These are phyloP conservation scores for Rhizopogon roseolus DNA, from an alignment of 768 basidiomycete genomes.

Conservation along the genomic window DNA sequence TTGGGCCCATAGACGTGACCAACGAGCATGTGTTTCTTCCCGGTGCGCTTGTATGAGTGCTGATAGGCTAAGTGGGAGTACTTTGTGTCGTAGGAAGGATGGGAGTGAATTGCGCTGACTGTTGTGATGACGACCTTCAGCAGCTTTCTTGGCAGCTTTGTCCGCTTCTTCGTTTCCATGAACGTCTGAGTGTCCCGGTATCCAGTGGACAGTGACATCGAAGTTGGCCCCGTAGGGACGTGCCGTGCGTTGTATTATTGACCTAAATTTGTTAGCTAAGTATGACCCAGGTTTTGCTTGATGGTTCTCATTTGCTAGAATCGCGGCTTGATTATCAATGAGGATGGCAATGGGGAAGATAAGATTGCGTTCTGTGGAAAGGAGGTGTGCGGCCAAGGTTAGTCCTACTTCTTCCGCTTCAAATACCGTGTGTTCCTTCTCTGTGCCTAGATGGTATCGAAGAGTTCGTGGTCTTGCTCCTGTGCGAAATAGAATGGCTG, in stretches of 20 bases:
- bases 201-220: background rate
- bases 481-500: slow-evolving; percentile 5
- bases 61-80: background rate
- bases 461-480: background rate
- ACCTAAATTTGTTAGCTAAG: background rate
- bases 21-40: background rate
- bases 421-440: slow-evolving; percentile 9
- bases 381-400: slow-evolving; percentile 9
- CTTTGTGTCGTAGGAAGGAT: background rate
- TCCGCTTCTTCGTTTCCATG: slow-evolving; percentile 1
- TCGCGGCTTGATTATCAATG: slow-evolving; percentile 12
- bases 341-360: slow-evolving; percentile 1
- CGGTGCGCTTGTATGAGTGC: background rate
- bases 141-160: background rate
- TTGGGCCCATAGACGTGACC: background rate
- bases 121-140: background rate
- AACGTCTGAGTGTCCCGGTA: background rate
- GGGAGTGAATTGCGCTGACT: background rate
- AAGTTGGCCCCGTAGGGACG: no score
- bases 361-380: background rate
- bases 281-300: background rate
- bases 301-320: slow-evolving; percentile 2
- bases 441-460: slow-evolving; percentile 7
- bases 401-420: background rate
- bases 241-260: background rate